Evolutionary conservation across 441 rosid species (phyloP), one percentile per base, ranked within the genome.

Genomic region (Adansonia gregorii): DNA sequence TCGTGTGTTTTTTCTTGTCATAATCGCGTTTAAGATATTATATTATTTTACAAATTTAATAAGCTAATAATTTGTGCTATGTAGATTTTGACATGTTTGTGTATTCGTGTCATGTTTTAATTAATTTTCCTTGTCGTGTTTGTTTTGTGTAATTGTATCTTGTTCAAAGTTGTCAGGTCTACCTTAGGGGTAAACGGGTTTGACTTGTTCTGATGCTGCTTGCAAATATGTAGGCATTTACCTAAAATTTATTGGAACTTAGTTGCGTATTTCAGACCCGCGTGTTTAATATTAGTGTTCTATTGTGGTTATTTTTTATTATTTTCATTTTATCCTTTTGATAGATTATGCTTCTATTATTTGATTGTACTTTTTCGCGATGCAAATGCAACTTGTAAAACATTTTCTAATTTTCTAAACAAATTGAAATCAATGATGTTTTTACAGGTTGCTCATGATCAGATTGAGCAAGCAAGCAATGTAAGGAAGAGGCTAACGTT

Each of bases 381-480:
- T 70, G 14, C 49, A 1, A 54, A 56, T 56, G 39, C 27, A 22
- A 49, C 48, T 74, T 63, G 58, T 61, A 14, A 49, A 48, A 43
- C 8, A 9, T 45, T 61, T 24, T 9, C 54, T 46, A 64, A 35
- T 24, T 45, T 39, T 22, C n/a, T 3, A 12, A 63, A 41, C 45
- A 35, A 60, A 14, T 11, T 39, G 2, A 56, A 14, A 51, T 35
- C 49, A 61, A 54, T 71, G 46, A 49, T 76, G 58, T 35, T 69
- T 52, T 45, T 86, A 83, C 86, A 91, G 96, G 84, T 78, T 79
- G 89, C 90, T 55, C 86, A 84, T 46, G 83, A 74, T 66, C 88
- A 79, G 80, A 82, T 88, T 24, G 88, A 88, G 76, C 86, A 80
- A 74, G 84, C 83, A 43, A 80, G 78, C 76, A 82, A 78, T 85